Base-by-base conservation (phyloP, 176 grass and related monocot genomes). In the Chloris gayana region DNA sequence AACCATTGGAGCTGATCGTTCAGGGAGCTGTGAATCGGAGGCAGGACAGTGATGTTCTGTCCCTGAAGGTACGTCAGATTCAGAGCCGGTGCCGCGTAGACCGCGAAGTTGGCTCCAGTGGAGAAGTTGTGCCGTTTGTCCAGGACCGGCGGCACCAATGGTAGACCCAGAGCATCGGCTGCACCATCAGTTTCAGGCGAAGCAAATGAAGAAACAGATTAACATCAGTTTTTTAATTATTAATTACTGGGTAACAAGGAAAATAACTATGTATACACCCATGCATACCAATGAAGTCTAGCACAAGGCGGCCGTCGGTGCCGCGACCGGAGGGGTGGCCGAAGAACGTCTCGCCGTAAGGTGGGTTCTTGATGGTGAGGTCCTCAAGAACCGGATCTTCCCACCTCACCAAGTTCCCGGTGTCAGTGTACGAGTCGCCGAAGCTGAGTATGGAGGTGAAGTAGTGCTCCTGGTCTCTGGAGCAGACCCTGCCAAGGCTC, bases 361-460 rank as follows among this genome's bases (percentile, higher is more conserved):
- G 91, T 1, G 27, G 68, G 24, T 75, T 79, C 76, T 77, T 82
- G 39, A 78, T 68, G 22, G 18, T 14, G 4, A 51, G 0, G 6
- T 5, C 5, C 49, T 14, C 49, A 19, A 4, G 49, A 51, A 51
- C 49, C 19, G 49, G 49, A 14, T 51, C 49, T 19, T 51, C 49
- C 49, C 49, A 51, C 17, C 46, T 82, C 24, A 89, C 14, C 8
- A 79, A 91, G 73, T 94, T 94, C 30, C 89, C 92, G 0, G 84
- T 94, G 89, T 94, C 89, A 29, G 92, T 44, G 31, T 87, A 89
- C 19, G 89, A 94, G 71, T 94, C 59, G 29, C 86, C 84, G 34
- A 94, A 94, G 79, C 80, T 82, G 79, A 91, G 85, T 45, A 91
- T 87, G 37, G 89, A 27, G 59, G 34, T 34, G 44, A 87, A 87